Evolutionary conservation across 768 basidiomycete genomes (phyloP), one percentile per base, ranked within the genome.

Genomic region (Coprinopsis sp.): DNA sequence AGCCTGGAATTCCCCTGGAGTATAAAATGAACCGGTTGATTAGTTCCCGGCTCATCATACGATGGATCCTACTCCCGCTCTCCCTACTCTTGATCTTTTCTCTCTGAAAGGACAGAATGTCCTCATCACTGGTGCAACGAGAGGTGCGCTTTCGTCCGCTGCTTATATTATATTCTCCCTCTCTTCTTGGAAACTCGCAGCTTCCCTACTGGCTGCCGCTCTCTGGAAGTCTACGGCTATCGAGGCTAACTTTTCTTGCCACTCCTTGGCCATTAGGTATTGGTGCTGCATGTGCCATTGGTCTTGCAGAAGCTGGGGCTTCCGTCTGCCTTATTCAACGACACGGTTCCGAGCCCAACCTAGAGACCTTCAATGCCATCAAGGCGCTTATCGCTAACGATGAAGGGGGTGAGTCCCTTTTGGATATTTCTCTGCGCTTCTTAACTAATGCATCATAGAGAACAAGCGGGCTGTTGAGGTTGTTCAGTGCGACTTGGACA

Each of bases 41-140:
- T 38, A 33, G 50, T 36, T 33, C 36, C 49, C 31, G 41, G 29
- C 31, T 43, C 21, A 40, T 43, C 36, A 25, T 51, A 45, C 40
- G 52, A 82, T 82, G 79, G 75, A 80, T 58, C 69, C 72, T 49
- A 71, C 80, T 30, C 79, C 82, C 22, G 52, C 64, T 27, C 51
- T 64, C 67, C 58, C 72, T 65, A 56, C 80, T 11, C 76, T 65
- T 51, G 64, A 71, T 29, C 77, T 92, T 40, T 91, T 91, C 65
- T 75, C 77, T 47, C 78, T 92, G 58, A 60, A 65, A 2, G 79
- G 80, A 48, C 71, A 81, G 59, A 84, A 77, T 47, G 86, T 77
- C 28, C 81, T 91, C 65, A 77, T 92, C 58, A 91, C 90, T 30
- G 89, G 89, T 51, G 85, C 82, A 25, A 81, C 85, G 19, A 73